A percentile compares a stretch with the other conserved stretches of the same genome.
Evolutionary conservation across 148 eudicot genomes (phyloP).

Genomic region (Vaccinium macrocarpon): DNA sequence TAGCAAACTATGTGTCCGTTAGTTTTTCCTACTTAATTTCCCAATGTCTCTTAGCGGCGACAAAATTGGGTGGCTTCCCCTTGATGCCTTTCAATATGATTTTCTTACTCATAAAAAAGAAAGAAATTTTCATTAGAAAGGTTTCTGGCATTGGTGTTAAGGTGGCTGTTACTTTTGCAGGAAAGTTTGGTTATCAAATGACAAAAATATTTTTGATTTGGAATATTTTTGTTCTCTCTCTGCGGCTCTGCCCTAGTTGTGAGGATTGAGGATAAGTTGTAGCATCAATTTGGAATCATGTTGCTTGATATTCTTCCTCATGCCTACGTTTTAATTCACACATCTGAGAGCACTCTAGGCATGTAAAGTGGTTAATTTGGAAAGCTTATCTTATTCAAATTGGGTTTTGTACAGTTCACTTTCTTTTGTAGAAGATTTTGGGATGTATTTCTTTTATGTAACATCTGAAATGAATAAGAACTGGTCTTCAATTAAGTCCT

Average conservation of each 20-base stretch:
- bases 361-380: neutral
- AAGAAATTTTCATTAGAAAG: neutral
- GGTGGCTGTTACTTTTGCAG: neutral
- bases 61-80: neutral
- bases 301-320: neutral
- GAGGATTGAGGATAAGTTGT: neutral
- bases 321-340: neutral
- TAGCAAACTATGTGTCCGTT: neutral
- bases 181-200: neutral
- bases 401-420: neutral
- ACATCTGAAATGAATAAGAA: neutral
- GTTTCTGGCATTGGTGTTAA: neutral
- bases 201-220: neutral
- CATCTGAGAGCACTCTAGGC: neutral
- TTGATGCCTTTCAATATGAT: no score
- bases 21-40: neutral
- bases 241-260: neutral
- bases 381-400: neutral
- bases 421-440: neutral
- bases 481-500: neutral
- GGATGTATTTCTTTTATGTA: neutral
- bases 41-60: neutral
- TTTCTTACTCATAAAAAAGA: no score
- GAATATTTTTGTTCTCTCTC: neutral
- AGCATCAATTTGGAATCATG: conserved; percentile 5